phyloP scores from a whole-genome alignment of 148 eudicot genomes.

The Salicornia ramosissima region DNA sequence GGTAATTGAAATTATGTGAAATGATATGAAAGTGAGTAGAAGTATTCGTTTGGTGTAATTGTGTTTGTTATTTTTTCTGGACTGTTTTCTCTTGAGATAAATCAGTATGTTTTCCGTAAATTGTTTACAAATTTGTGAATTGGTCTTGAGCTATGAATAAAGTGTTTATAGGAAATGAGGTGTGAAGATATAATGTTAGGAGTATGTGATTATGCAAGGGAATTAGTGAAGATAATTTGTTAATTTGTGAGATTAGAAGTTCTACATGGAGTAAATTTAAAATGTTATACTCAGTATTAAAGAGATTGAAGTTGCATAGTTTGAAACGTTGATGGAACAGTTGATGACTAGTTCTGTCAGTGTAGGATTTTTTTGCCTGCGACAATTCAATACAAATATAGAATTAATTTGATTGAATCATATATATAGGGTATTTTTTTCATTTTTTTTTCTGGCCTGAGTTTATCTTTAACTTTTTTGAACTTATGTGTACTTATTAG shows the following conservation, averaged over 20 bases:
- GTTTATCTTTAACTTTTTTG: too few species aligned
- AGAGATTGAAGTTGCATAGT: neutral
- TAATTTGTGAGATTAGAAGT: neutral
- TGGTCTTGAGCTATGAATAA: neutral
- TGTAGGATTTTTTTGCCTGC: neutral
- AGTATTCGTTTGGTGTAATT: too few species aligned
- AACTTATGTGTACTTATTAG: too few species aligned
- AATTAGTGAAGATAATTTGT: neutral
- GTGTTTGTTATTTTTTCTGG: too few species aligned
- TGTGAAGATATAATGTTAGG: neutral
- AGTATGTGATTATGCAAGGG: neutral
- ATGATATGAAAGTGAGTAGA: too few species aligned
- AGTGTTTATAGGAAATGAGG: neutral
- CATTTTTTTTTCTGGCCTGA: too few species aligned
- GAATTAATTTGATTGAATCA: too few species aligned
- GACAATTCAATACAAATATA: too few species aligned
- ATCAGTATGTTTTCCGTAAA: neutral
- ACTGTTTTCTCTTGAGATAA: too few species aligned
- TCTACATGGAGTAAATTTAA: neutral
- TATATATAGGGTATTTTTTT: too few species aligned
- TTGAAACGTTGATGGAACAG: neutral
- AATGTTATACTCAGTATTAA: neutral
- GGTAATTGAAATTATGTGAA: too few species aligned
- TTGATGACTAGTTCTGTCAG: neutral
- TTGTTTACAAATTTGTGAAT: neutral